Conservation (phyloP, 208 protist genomes). For the Zelonia costaricensis region DNA sequence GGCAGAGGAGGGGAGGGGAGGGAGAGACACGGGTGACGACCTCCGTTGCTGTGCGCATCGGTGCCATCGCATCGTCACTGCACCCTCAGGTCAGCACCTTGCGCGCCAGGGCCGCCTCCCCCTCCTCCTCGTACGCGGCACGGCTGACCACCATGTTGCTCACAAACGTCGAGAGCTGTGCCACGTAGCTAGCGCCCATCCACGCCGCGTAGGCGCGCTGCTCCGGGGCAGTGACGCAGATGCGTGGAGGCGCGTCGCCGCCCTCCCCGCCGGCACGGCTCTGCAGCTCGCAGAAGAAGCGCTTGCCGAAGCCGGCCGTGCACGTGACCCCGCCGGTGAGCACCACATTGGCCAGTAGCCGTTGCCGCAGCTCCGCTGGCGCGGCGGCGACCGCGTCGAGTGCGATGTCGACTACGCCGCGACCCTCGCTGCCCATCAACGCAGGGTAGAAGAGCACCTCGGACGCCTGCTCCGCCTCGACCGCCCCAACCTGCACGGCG, state of each 20-base stretch:
- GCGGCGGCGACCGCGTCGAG: slow-evolving; percentile 79
- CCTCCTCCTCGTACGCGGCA: slow-evolving; percentile 56
- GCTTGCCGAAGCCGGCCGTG: slow-evolving; percentile 90
- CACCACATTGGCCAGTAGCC: slow-evolving; percentile 85
- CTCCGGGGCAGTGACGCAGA: slow-evolving; percentile 92
- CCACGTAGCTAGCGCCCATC: slow-evolving; percentile 96
- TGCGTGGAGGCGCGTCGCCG: slow-evolving; percentile 41
- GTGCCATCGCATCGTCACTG: not conserved
- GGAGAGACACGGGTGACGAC: too few species aligned
- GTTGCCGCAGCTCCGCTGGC: slow-evolving; percentile 33
- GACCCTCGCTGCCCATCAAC: slow-evolving; percentile 53
- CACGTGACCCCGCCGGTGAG: slow-evolving; percentile 93
- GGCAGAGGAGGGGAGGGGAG: too few species aligned
- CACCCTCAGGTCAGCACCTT: slow-evolving; percentile 55
- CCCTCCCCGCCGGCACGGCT: slow-evolving; percentile 31
- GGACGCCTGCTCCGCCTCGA: slow-evolving; percentile 47
- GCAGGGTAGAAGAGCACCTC: slow-evolving; percentile 88
- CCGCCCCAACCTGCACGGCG: slow-evolving; percentile 45
- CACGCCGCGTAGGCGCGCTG: slow-evolving; percentile 92
- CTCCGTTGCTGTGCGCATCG: not conserved
- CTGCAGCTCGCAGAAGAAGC: slow-evolving; percentile 91
- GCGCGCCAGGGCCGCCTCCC: slow-evolving; percentile 46
- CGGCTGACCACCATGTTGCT: slow-evolving; percentile 68
- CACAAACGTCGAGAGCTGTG: slow-evolving; percentile 93
- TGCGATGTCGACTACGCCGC: slow-evolving; percentile 63